Evolutionary conservation across 768 basidiomycete species (phyloP).

Genomic region (Clitopilus hobsonii): DNA sequence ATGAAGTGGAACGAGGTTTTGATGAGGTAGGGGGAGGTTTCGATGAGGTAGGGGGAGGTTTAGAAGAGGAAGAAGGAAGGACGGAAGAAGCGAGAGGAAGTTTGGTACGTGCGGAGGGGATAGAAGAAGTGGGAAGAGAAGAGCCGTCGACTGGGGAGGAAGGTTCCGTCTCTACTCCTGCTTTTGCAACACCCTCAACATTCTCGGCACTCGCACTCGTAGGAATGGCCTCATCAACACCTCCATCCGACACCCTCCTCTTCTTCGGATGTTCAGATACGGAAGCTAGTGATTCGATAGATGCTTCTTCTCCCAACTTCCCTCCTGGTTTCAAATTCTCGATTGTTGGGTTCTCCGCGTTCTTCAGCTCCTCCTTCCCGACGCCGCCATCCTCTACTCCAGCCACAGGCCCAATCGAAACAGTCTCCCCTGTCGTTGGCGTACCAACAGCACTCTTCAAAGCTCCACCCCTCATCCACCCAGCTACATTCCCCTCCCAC

Average conservation of each 20-base stretch:
- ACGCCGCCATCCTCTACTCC: neutral
- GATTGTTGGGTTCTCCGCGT: too few relatives aligned
- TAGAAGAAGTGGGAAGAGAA: neutral
- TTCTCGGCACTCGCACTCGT: neutral
- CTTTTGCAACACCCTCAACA: neutral
- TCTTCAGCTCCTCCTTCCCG: neutral
- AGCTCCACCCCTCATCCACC: slow-evolving; percentile 60
- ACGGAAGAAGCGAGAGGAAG: too few relatives aligned
- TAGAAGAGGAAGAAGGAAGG: too few relatives aligned
- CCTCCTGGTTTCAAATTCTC: too few relatives aligned
- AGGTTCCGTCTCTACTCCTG: too few relatives aligned
- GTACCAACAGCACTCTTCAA: neutral
- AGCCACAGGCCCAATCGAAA: too few relatives aligned
- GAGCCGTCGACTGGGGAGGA: neutral
- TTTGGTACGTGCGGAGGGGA: too few relatives aligned
- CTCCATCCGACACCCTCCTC: neutral
- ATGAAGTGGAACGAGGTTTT: too few relatives aligned
- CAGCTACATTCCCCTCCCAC: slow-evolving; percentile 56
- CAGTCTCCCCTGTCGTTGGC: too few relatives aligned
- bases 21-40: too few relatives aligned
- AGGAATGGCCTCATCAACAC: neutral
- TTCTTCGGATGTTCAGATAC: neutral
- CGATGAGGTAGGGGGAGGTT: too few relatives aligned
- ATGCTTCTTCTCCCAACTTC: too few relatives aligned
- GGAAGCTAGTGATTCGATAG: neutral